A percentile compares a stretch with the other conserved stretches of the same genome.
phyloP scores from a whole-genome alignment of 2,329 filamentous ascomycete species.

The Aureobasidium sp. region DNA sequence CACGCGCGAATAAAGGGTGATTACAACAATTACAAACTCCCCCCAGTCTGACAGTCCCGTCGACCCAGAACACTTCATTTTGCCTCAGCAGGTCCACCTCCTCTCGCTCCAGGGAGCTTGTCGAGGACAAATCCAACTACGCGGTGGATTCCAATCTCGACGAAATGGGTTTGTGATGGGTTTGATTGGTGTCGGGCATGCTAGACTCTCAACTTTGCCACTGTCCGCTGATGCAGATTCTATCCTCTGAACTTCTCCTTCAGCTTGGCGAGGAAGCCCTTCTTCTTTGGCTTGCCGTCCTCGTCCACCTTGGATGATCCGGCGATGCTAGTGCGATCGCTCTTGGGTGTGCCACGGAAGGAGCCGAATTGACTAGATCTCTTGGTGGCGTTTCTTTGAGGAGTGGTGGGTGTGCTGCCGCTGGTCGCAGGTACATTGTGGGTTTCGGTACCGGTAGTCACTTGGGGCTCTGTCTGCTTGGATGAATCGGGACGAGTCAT shows the following conservation, averaged over 20 bases:
- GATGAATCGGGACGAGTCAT: conserved; percentile 28
- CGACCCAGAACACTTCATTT: neutral
- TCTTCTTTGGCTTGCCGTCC: conserved; percentile 37
- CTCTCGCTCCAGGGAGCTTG: neutral
- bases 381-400: conserved; percentile 13
- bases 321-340: conserved; percentile 17
- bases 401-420: conserved; percentile 9
- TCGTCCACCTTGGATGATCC: conserved; percentile 15
- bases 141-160: neutral
- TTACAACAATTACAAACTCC: conserved; percentile 4
- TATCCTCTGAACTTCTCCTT: conserved; percentile 38
- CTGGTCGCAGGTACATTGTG: conserved; percentile 18
- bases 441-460: conserved; percentile 33
- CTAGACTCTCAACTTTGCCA: neutral
- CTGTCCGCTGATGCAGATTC: neutral
- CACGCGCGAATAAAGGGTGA: neutral
- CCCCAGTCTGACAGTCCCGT: neutral
- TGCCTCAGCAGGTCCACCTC: neutral
- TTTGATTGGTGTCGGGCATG: neutral
- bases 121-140: neutral
- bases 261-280: conserved; percentile 39
- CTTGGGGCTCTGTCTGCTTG: conserved; percentile 26
- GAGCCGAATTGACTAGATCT: conserved; percentile 3
- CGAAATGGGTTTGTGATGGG: neutral
- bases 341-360: conserved; percentile 14